Conservation (phyloP, 129 eudicot species). For the Centella asiatica region DNA sequence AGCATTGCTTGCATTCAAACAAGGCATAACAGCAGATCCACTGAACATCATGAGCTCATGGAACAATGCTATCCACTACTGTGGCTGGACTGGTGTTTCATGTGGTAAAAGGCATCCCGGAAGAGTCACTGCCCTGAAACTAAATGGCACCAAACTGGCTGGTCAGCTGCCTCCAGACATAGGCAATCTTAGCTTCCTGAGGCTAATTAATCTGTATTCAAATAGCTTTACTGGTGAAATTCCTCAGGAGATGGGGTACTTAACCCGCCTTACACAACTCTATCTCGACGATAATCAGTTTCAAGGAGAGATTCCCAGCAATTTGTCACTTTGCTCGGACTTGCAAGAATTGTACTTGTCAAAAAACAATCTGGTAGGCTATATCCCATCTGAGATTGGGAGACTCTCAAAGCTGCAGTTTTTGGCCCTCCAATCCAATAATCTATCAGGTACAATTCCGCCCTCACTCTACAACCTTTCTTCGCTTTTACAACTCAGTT, state of each 20-base stretch:
- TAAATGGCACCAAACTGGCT: background rate
- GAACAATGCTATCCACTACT: conserved; percentile 5
- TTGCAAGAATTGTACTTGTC: conserved; percentile 9
- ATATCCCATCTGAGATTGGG: conserved; percentile 18
- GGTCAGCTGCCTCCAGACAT: conserved; percentile 13
- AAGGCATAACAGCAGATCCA: background rate
- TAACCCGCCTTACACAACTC: conserved; percentile 12
- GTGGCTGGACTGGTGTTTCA: conserved; percentile 15
- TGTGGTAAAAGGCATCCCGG: conserved; percentile 9
- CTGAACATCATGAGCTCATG: background rate
- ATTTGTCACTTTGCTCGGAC: conserved; percentile 14
- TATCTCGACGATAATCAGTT: conserved; percentile 11
- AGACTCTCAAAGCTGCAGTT: no score
- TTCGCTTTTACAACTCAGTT: no score
- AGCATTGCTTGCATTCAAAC: background rate
- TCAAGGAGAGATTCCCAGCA: conserved; percentile 26
- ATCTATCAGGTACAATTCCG: conserved; percentile 26
- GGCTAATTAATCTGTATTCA: background rate
- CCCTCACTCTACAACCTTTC: conserved; percentile 1
- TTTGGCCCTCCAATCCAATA: no score
- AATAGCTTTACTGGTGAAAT: conserved; percentile 18
- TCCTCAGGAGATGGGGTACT: conserved; percentile 16
- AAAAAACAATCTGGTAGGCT: conserved; percentile 20
- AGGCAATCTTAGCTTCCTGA: conserved; percentile 17
- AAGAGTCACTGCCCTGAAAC: conserved; percentile 5